Conservation (phyloP, 179 eudicot species). For the Spergularia azorica region DNA sequence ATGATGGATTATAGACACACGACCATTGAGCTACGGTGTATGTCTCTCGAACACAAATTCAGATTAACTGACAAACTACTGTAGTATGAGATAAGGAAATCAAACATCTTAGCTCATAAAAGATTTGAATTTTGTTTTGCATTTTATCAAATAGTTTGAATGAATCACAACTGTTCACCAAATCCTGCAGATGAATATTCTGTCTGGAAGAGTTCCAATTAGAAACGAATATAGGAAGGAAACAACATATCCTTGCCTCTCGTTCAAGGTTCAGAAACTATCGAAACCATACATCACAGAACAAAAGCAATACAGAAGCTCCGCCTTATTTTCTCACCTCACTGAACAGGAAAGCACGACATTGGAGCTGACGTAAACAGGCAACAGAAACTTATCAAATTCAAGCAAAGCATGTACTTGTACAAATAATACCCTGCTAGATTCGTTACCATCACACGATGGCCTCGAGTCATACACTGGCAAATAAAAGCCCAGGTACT, state of each 20-base stretch:
- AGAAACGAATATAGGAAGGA: not conserved
- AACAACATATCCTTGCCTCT: too few relatives aligned
- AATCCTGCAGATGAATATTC: too few relatives aligned
- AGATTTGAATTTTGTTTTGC: too few relatives aligned
- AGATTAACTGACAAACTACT: too few relatives aligned
- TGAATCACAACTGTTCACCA: too few relatives aligned
- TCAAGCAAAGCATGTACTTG: conserved; percentile 23
- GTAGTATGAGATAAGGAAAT: too few relatives aligned
- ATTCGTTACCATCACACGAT: not conserved
- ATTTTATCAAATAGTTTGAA: too few relatives aligned
- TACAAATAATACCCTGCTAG: conserved; percentile 30
- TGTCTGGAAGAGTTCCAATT: too few relatives aligned
- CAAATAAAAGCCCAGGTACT: not conserved
- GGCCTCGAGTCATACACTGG: conserved; percentile 16
- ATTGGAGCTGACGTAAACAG: not conserved
- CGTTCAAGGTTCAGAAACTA: not conserved
- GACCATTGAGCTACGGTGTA: too few relatives aligned
- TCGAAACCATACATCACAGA: not conserved
- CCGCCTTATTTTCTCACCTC: not conserved
- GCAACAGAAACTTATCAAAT: conserved; percentile 3
- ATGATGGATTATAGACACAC: too few relatives aligned
- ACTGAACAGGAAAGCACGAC: not conserved
- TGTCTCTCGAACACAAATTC: too few relatives aligned
- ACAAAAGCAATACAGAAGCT: conserved; percentile 1
- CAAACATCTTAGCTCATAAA: too few relatives aligned